Percentiles rank a stretch among this genome's conserved stretches.
phyloP scores from a whole-genome alignment of 768 basidiomycete genomes.

The Rhizopogon sp. region DNA sequence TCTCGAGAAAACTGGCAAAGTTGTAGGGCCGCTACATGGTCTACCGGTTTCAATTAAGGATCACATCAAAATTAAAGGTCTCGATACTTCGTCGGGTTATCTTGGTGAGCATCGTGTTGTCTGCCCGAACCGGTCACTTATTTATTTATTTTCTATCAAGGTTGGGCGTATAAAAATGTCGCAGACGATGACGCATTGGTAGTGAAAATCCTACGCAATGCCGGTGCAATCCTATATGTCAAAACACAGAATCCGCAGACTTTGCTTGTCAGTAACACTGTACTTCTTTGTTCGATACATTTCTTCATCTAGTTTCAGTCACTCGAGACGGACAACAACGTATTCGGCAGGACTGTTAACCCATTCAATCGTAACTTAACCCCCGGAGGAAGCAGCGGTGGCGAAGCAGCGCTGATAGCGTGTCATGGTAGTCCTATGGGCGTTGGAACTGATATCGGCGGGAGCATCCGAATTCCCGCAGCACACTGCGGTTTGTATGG shows the following conservation, averaged over 20 bases:
- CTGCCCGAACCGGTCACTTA: slow-evolving; percentile 2
- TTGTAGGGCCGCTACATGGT: slow-evolving; percentile 42
- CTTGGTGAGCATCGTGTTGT: slow-evolving; percentile 8
- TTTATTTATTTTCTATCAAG: slow-evolving; percentile 18
- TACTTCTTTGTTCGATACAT: not conserved
- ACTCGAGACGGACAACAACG: slow-evolving; percentile 48
- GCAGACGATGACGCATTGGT: slow-evolving; percentile 39
- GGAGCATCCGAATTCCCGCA: slow-evolving; percentile 40
- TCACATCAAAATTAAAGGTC: slow-evolving; percentile 40
- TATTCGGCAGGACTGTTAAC: slow-evolving; percentile 60
- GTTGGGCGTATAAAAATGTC: slow-evolving; percentile 34
- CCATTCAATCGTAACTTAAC: slow-evolving; percentile 50
- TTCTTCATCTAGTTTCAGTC: slow-evolving; percentile 29
- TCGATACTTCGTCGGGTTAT: slow-evolving; percentile 35
- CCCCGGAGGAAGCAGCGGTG: slow-evolving; percentile 44
- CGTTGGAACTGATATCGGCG: slow-evolving; percentile 46
- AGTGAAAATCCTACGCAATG: slow-evolving; percentile 38
- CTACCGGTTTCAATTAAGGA: slow-evolving; percentile 43
- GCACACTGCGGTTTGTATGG: slow-evolving; percentile 38
- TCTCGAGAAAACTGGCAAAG: slow-evolving; percentile 38
- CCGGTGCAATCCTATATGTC: slow-evolving; percentile 41
- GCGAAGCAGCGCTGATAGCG: slow-evolving; percentile 42
- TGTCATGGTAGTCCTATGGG: slow-evolving; percentile 36
- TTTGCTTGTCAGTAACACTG: slow-evolving; percentile 33
- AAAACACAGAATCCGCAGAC: slow-evolving; percentile 48